These are phyloP conservation scores for Rugonectria rugulosa DNA, from an alignment of 2,329 filamentous ascomycete species.

Conservation along the genomic window DNA sequence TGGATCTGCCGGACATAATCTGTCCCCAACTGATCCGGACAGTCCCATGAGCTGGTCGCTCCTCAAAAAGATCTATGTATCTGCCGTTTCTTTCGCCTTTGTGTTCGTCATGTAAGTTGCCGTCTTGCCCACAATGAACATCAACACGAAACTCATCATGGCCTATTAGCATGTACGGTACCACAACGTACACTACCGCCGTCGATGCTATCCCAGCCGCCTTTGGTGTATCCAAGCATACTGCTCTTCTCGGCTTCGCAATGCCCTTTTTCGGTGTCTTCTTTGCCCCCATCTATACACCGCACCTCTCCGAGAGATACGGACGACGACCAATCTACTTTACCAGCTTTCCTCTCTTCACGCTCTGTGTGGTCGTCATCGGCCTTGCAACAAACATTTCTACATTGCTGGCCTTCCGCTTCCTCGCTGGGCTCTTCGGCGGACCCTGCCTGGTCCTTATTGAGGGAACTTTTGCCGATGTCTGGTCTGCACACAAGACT, in stretches of 20 bases:
- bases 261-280: constrained; percentile 13
- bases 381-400: constrained; percentile 14
- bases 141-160: too few species aligned
- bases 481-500: constrained; percentile 14
- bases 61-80: constrained; percentile 10
- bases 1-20: background rate
- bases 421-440: constrained; percentile 12
- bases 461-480: constrained; percentile 15
- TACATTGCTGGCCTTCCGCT: constrained; percentile 13
- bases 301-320: constrained; percentile 14
- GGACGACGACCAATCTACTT: constrained; percentile 14
- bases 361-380: constrained; percentile 18
- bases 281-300: constrained; percentile 15
- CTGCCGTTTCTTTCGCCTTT: constrained; percentile 8
- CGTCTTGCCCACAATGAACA: too few species aligned
- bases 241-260: constrained; percentile 16
- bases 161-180: constrained; percentile 17
- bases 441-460: constrained; percentile 14
- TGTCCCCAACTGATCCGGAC: constrained; percentile 8
- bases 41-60: constrained; percentile 12
- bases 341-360: constrained; percentile 9
- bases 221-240: constrained; percentile 6
- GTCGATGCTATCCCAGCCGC: constrained; percentile 9
- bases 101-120: constrained; percentile 9
- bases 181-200: constrained; percentile 13